These are phyloP conservation scores for Tylopilus felleus DNA, from an alignment of 768 basidiomycete genomes.

Conservation along the genomic window DNA sequence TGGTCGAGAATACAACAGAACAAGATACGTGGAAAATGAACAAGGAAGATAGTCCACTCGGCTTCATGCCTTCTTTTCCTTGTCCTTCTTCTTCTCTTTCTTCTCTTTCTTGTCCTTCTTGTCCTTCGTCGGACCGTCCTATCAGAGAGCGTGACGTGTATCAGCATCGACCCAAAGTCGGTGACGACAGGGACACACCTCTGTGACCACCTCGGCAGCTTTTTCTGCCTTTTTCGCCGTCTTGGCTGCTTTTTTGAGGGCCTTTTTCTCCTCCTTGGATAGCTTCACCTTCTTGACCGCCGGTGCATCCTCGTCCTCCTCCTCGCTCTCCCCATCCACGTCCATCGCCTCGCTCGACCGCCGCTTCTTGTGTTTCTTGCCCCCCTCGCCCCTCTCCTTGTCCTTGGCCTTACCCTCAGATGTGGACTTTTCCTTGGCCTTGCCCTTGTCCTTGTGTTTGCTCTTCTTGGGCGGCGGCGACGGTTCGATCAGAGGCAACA, in stretches of 20 bases:
- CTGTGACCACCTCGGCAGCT: conserved; percentile 26
- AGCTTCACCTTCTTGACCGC: conserved; percentile 70
- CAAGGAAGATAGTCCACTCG: background rate
- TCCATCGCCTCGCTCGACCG: conserved; percentile 66
- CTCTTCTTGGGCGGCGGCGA: conserved; percentile 60
- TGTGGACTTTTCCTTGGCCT: conserved; percentile 1
- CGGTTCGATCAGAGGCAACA: conserved; percentile 57
- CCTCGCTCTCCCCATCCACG: conserved; percentile 51
- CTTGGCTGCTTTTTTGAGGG: conserved; percentile 75
- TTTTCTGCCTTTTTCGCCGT: conserved; percentile 53
- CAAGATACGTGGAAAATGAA: background rate
- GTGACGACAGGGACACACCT: conserved; percentile 30
- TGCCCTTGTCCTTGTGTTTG: conserved; percentile 41
- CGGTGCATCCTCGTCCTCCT: conserved; percentile 40
- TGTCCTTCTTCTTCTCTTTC: conserved; percentile 29
- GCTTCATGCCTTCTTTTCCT: conserved; percentile 50
- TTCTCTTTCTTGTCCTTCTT: conserved; percentile 39
- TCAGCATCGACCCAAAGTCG: conserved; percentile 5
- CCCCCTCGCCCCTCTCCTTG: conserved; percentile 41
- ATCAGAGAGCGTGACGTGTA: background rate
- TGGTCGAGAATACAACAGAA: background rate
- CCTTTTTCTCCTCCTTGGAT: conserved; percentile 85
- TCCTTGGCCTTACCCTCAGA: background rate
- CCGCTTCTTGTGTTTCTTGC: conserved; percentile 49
- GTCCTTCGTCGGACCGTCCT: conserved; percentile 36